A percentile compares a stretch with the other conserved stretches of the same genome.
phyloP scores from a whole-genome alignment of 2,329 filamentous ascomycete genomes.

The Alternaria panax region DNA sequence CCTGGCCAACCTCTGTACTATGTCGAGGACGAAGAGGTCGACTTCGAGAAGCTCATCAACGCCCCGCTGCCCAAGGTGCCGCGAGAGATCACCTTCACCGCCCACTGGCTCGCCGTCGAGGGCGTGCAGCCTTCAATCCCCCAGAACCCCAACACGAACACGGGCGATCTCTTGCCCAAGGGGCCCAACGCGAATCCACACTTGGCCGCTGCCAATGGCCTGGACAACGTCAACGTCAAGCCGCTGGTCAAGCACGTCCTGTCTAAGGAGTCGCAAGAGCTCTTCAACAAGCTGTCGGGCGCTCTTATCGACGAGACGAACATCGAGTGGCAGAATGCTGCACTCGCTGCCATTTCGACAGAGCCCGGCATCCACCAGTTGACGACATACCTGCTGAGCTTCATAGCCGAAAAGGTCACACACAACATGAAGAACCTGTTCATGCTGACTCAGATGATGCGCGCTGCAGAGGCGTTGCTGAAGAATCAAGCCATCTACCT shows the following conservation, averaged over 20 bases:
- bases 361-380: constrained; percentile 95
- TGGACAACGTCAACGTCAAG: constrained; percentile 83
- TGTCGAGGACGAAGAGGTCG: constrained; percentile 96
- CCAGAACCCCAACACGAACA: constrained; percentile 89
- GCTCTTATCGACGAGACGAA: constrained; percentile 88
- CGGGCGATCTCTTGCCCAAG: constrained; percentile 89
- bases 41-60: constrained; percentile 99
- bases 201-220: constrained; percentile 81
- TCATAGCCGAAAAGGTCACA: constrained; percentile 94
- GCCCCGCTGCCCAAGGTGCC: constrained; percentile 94
- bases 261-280: constrained; percentile 93
- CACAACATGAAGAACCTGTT: constrained; percentile 92
- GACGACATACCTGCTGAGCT: constrained; percentile 94
- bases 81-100: constrained; percentile 89
- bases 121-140: constrained; percentile 96
- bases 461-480: constrained; percentile 82
- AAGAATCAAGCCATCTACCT: constrained; percentile 82
- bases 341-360: constrained; percentile 81
- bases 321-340: constrained; percentile 85
- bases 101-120: constrained; percentile 97
- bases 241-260: constrained; percentile 95
- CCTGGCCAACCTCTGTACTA: constrained; percentile 96
- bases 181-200: constrained; percentile 87
- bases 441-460: constrained; percentile 89
- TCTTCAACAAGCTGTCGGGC: constrained; percentile 93